Evolutionary conservation across 225 moss, liverwort and hornwort species (phyloP), one percentile per base, ranked within the genome.

Genomic region (Antitrichia curtipendula): DNA sequence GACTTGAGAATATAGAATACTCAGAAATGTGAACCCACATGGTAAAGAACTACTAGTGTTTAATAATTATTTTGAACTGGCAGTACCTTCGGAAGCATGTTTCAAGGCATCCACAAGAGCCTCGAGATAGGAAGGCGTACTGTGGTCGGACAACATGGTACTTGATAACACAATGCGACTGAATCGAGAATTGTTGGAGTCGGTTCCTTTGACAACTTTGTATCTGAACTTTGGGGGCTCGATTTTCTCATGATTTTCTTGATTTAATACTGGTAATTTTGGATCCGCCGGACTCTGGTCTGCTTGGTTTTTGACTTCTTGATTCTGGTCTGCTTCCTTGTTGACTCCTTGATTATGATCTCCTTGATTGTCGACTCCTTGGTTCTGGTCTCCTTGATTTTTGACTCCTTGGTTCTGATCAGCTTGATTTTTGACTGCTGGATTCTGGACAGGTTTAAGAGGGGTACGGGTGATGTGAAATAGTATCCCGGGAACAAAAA

Each of bases 401-500:
- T 63, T 56, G 16, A 64, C 65, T 74, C 58, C 66, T 81, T 85
- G 64, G 28, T 52, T 50, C 66, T 89, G 82, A 36, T 84, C 53
- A 5, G 40, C 78, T 40, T 78, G 54, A 27, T 77, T 38, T 38
- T 76, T 76, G 76, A 36, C n/a, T 69, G n/a, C 89, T 85, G n/a
- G 86, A n/a, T 64, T 70, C 83, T 94, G 91, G 61, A 84, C 88
- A 36, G 88, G 66, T 82, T 87, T 89, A 17, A 95, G 83, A 72
- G 94, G 93, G 75, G 69, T 90, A 21, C 96, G 95, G 78, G 95
- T 92, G 77, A 97, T 93, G 73, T 97, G 97, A 82, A 86, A 96
- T 17, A 96, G 91, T 20, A 66, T 86, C 60, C 97, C 97, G 52
- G 97, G 97, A 59, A 96, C 95, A 90, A 89, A 95, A 53, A 96